Evolutionary conservation across 2,329 filamentous ascomycete genomes (phyloP).

Genomic region (Sporothrix dimorphospora): DNA sequence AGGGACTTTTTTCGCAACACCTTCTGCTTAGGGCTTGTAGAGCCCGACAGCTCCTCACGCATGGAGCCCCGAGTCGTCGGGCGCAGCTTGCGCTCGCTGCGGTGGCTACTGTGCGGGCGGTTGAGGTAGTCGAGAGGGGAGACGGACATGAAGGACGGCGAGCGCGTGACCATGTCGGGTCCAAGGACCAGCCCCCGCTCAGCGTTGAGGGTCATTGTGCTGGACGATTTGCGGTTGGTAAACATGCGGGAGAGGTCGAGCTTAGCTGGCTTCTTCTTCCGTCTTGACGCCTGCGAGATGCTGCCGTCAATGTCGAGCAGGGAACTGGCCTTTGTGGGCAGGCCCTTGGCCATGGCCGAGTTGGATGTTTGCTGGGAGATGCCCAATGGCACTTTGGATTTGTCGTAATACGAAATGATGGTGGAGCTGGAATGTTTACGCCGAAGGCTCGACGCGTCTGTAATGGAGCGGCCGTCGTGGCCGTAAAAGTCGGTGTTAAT

Average conservation of each 20-base stretch:
- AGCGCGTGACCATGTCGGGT: slow-evolving; percentile 45
- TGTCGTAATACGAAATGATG: slow-evolving; percentile 61
- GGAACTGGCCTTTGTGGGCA: slow-evolving; percentile 51
- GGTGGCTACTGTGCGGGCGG: slow-evolving; percentile 37
- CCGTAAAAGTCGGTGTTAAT: slow-evolving; percentile 32
- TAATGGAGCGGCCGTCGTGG: slow-evolving; percentile 38
- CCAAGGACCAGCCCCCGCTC: slow-evolving; percentile 41
- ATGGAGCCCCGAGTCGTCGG: slow-evolving; percentile 44
- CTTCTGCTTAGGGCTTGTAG: slow-evolving; percentile 7
- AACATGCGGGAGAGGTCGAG: slow-evolving; percentile 53
- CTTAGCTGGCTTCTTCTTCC: slow-evolving; percentile 53
- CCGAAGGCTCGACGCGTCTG: slow-evolving; percentile 50
- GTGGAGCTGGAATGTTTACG: slow-evolving; percentile 58
- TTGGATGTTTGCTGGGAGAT: slow-evolving; percentile 63
- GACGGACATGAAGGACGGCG: slow-evolving; percentile 49
- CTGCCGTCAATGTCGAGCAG: slow-evolving; percentile 50
- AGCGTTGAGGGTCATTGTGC: slow-evolving; percentile 27
- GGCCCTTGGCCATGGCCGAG: slow-evolving; percentile 61
- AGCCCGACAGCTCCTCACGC: slow-evolving; percentile 28
- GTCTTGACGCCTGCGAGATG: slow-evolving; percentile 35
- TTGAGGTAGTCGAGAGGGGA: slow-evolving; percentile 39
- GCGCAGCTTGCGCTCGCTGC: slow-evolving; percentile 38
- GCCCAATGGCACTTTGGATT: slow-evolving; percentile 57
- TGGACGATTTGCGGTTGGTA: slow-evolving; percentile 40
- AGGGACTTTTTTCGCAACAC: slow-evolving; percentile 3